Percentiles rank a stretch among this genome's conserved stretches.
Evolutionary conservation across 2,329 filamentous ascomycete species (phyloP).

Genomic region (Xylaria digitata): DNA sequence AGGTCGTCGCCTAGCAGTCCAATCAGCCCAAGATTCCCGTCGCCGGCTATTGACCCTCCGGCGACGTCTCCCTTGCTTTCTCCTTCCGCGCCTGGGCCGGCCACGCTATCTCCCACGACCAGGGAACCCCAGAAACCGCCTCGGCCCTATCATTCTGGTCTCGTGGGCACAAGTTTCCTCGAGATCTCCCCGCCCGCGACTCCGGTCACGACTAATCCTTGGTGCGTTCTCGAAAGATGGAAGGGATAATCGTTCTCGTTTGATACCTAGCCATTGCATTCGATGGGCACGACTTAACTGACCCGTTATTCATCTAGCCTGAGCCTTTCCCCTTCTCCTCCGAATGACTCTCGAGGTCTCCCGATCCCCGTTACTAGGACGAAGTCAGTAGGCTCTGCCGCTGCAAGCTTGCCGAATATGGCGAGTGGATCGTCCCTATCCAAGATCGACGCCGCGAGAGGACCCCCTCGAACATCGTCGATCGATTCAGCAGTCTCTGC

Average conservation of each 20-base stretch:
- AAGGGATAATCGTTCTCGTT: conserved; percentile 9
- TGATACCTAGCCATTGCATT: not conserved
- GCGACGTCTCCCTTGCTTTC: conserved; percentile 46
- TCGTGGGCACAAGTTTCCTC: conserved; percentile 34
- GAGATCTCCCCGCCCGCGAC: conserved; percentile 37
- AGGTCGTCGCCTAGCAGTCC: conserved; percentile 56
- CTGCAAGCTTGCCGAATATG: conserved; percentile 58
- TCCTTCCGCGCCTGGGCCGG: conserved; percentile 33
- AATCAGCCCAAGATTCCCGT: conserved; percentile 52
- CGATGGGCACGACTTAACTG: conserved; percentile 13
- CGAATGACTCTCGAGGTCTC: conserved; percentile 64
- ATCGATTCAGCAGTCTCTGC: conserved; percentile 93
- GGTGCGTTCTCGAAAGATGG: conserved; percentile 30
- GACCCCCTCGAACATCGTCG: conserved; percentile 78
- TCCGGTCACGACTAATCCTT: conserved; percentile 25
- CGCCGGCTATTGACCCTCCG: conserved; percentile 45
- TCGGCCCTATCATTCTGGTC: conserved; percentile 18
- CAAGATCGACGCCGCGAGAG: conserved; percentile 55
- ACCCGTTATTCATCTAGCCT: conserved; percentile 43
- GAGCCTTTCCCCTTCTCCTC: conserved; percentile 46
- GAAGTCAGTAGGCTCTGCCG: conserved; percentile 57
- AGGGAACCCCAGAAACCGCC: conserved; percentile 22
- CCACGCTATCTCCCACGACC: conserved; percentile 3
- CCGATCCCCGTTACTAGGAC: conserved; percentile 57
- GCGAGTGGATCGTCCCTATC: conserved; percentile 58